phyloP scores from a whole-genome alignment of 345 rosid species.

The Carallia brachiata region DNA sequence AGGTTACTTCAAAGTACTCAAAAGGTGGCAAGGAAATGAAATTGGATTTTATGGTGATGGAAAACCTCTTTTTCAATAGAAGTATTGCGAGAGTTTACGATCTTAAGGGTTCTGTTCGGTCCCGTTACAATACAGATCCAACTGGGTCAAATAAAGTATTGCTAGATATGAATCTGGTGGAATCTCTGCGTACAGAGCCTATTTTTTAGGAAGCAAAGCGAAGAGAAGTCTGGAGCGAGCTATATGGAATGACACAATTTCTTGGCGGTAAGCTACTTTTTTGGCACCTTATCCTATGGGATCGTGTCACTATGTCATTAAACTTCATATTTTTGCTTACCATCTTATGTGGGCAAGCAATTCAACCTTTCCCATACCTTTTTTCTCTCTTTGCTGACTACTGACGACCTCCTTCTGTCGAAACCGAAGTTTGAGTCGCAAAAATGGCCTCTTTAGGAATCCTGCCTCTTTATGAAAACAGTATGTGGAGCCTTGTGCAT shows the following conservation, averaged over 20 bases:
- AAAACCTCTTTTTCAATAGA: slow-evolving; percentile 87
- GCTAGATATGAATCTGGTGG: slow-evolving; percentile 82
- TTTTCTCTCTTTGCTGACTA: too few relatives aligned
- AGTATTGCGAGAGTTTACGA: slow-evolving; percentile 74
- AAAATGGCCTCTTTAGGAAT: too few relatives aligned
- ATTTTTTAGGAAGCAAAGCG: slow-evolving; percentile 93
- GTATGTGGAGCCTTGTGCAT: too few relatives aligned
- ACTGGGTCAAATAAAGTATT: slow-evolving; percentile 71
- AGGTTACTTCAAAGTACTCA: slow-evolving; percentile 79
- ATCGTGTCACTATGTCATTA: background rate
- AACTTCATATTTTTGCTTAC: background rate
- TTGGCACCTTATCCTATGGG: background rate
- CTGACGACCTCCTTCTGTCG: too few relatives aligned
- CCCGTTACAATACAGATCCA: slow-evolving; percentile 84
- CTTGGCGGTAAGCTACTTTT: slow-evolving; percentile 70
- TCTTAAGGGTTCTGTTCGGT: slow-evolving; percentile 84
- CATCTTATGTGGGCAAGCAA: background rate
- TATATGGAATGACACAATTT: slow-evolving; percentile 96
- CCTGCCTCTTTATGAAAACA: too few relatives aligned
- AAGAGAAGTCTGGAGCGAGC: slow-evolving; percentile 93
- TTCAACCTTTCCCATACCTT: too few relatives aligned
- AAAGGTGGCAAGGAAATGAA: slow-evolving; percentile 89
- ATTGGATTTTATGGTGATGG: slow-evolving; percentile 98
- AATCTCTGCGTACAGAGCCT: slow-evolving; percentile 77
- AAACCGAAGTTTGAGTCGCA: too few relatives aligned